Base-by-base conservation (phyloP, 805 yeast genomes). In the Schizosaccharomyces pombe region DNA sequence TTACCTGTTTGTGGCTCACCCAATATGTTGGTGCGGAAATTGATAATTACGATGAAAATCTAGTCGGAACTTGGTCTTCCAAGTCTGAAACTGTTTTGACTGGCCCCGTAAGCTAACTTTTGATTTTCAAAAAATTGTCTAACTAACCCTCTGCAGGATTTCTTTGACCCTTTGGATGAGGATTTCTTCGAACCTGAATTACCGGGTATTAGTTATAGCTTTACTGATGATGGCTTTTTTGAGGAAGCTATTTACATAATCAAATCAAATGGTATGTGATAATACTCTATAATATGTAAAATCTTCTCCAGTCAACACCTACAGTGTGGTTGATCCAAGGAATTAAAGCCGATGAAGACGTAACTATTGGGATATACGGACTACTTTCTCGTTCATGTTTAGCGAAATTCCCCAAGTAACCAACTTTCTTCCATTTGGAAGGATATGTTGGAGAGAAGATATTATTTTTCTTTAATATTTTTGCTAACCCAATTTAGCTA, bases 121-220 rank as follows among this genome's bases (percentile, higher is more conserved):
- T 33, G 19, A 29, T n/a, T n/a, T 12, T 52, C 52, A 1, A 37
- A 26, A 6, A n/a, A 32, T 5, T 28, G 16, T 5, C 40, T 51
- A 19, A 30, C 47, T 29, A 12, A 12, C 19, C 28, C n/a, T 28
- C 14, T 47, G 6, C 47, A 62, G 64, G 72, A 68, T 1, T 91
- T 91, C 64, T 91, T 77, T 65, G 97, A 91, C 66, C 99, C 99
- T 2, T 82, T 86, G 30, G 95, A 89, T 64, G 98, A 91, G 67
- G 75, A 89, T 16, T 70, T 91, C 56, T 84, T 86, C 57, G 99
- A 91, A 65, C 99, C 99, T 1, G 89, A 87, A 6, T 73, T 91
- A 47, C 95, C 99, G 1, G 99, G 99, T 39, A 76, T 89, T 55
- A 80, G 93, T 4, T 85, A 80, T 67, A 85, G 95, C 1, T 91